A percentile compares a stretch with the other conserved stretches of the same genome.
Evolutionary conservation across 139 green algal species (phyloP).

Genomic region (Edaphochlamys debaryana): DNA sequence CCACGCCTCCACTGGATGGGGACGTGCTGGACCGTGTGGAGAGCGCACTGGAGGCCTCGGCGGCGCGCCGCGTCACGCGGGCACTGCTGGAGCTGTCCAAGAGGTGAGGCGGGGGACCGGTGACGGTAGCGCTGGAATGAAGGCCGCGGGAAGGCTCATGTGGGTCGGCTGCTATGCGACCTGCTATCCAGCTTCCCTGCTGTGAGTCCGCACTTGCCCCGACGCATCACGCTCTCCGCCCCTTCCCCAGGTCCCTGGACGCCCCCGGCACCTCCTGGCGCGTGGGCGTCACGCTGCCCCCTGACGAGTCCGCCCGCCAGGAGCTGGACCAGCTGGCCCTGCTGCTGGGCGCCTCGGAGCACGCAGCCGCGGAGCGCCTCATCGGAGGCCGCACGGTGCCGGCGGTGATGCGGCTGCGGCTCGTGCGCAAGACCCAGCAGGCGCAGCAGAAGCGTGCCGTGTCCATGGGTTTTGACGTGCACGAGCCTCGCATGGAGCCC

Average conservation of each 20-base stretch:
- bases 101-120: background rate
- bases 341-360: background rate
- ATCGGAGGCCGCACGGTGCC: background rate
- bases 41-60: background rate
- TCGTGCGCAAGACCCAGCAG: background rate
- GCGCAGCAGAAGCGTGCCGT: too few species aligned
- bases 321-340: background rate
- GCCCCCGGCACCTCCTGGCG: background rate
- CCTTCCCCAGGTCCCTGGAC: background rate
- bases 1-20: too few species aligned
- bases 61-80: background rate
- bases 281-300: background rate
- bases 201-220: too few species aligned
- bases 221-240: too few species aligned
- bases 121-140: too few species aligned
- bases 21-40: too few species aligned
- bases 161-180: too few species aligned
- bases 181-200: too few species aligned
- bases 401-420: background rate
- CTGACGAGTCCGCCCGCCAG: background rate
- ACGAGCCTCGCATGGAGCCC: too few species aligned
- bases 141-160: too few species aligned
- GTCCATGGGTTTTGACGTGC: too few species aligned
- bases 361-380: background rate
- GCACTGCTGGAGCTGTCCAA: background rate